Base-by-base conservation (phyloP, 1,139 yeast species). In the Taphrina deformans region DNA sequence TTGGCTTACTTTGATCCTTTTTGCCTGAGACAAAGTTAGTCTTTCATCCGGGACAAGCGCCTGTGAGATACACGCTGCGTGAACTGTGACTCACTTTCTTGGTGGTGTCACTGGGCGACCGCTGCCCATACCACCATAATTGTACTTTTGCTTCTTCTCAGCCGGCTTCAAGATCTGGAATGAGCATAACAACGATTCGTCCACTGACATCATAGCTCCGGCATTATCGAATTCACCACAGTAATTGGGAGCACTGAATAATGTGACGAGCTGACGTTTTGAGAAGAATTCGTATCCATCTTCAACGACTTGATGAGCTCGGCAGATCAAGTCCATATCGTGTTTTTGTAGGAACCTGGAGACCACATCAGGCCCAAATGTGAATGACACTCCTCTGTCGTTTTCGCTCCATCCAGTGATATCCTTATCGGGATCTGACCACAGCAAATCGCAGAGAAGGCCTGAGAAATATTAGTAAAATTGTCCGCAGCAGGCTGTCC, bases 191-290 rank as follows among this genome's bases (percentile, higher is more conserved):
- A 93, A 83, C 75, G 93, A 87, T 77, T 92, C 97, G 77, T 93
- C 98, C 65, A 93, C 98, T 73, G 96, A 87, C 99, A 93, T 93
- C 96, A 93, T 92, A 44, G 98, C 98, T 72, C 98, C 99, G 9
- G 97, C 97, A 76, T 93, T 93, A 77, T 93, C 97, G 76, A 93
- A 93, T 78, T 93, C 98, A 71, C 98, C 98, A 83, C 98, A 93
- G 76, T 93, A 93, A 78, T 93, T 93, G 71, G 98, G 99, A 62
- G 98, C 98, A 60, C 95, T 86, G 75, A 93, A 93, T 70, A 93
- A 81, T 23, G 99, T 93, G 65, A 93, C 98, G 75, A 93, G 83
- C 78, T 92, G 97, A 73, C 98, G 87, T 78, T 92, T 92, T 68
- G 93, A 86, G 78, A 93, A 93, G 76, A 93, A 93, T 79, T 93